Evolutionary conservation across 2,329 filamentous ascomycete species (phyloP).

Genomic region (Xylariaceae sp.): DNA sequence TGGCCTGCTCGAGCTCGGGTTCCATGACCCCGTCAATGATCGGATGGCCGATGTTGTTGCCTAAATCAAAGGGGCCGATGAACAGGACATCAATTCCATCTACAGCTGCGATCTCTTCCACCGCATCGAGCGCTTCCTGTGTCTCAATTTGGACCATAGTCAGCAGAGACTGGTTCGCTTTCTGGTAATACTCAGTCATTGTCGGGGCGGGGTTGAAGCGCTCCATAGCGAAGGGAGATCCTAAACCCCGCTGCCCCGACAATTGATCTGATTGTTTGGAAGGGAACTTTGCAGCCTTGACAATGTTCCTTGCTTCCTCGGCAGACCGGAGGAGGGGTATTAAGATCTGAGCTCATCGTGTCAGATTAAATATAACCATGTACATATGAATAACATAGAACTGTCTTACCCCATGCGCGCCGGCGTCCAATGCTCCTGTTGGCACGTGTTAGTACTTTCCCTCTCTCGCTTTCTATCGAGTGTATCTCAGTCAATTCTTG

Average conservation of each 20-base stretch:
- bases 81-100: conserved; percentile 61
- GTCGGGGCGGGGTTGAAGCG: conserved; percentile 45
- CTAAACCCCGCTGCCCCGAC: conserved; percentile 53
- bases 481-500: neutral
- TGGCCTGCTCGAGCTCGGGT: conserved; percentile 55
- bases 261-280: too few relatives aligned
- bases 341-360: conserved; percentile 41
- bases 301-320: conserved; percentile 48
- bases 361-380: conserved; percentile 5
- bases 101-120: conserved; percentile 59
- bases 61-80: conserved; percentile 64
- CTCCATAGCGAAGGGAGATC: conserved; percentile 52
- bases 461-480: neutral
- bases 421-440: conserved; percentile 52
- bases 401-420: conserved; percentile 50
- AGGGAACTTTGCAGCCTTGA: conserved; percentile 53
- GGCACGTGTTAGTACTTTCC: conserved; percentile 22
- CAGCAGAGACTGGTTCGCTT: conserved; percentile 54
- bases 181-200: conserved; percentile 52
- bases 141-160: conserved; percentile 69
- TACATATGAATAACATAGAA: neutral
- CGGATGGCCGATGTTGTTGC: conserved; percentile 59
- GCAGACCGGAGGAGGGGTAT: conserved; percentile 53
- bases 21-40: conserved; percentile 58
- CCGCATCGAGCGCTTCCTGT: conserved; percentile 53